phyloP scores from a whole-genome alignment of 2,329 filamentous ascomycete genomes.

The Aspergillus piperis region DNA sequence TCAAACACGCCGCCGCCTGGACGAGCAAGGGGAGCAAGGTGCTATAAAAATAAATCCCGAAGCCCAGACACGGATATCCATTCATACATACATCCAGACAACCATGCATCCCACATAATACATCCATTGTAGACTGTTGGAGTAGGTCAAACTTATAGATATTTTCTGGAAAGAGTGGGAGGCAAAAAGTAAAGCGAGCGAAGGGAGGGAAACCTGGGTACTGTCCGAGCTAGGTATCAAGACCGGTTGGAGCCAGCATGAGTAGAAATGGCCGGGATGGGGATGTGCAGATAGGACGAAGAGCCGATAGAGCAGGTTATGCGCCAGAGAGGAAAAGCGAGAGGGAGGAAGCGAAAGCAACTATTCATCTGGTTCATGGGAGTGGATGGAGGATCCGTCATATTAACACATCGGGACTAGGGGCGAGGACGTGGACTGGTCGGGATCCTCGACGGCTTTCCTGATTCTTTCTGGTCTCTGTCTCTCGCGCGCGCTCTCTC shows the following conservation, averaged over 20 bases:
- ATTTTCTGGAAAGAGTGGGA: not conserved
- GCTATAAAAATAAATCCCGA: slow-evolving; percentile 3
- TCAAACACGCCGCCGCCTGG: slow-evolving; percentile 7
- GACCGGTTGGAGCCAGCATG: no score
- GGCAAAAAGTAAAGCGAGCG: not conserved
- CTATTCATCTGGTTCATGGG: slow-evolving; percentile 26
- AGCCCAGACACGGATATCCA: not conserved
- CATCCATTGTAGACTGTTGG: no score
- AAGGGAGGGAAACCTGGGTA: no score
- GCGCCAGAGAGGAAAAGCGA: slow-evolving; percentile 1
- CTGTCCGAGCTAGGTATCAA: no score
- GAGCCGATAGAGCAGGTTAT: no score
- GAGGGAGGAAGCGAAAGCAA: slow-evolving; percentile 9
- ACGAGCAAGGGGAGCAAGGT: slow-evolving; percentile 4
- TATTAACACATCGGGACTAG: slow-evolving; percentile 46
- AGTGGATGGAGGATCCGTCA: slow-evolving; percentile 42
- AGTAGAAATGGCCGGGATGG: no score
- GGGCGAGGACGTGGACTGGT: slow-evolving; percentile 36
- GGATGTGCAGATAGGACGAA: no score
- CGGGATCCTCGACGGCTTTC: slow-evolving; percentile 38
- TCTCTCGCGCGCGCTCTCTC: slow-evolving; percentile 2
- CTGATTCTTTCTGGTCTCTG: slow-evolving; percentile 24
- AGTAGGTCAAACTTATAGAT: no score
- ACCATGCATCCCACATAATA: not conserved
- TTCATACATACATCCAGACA: not conserved